Evolutionary conservation across 2,329 filamentous ascomycete genomes (phyloP), one percentile per base, ranked within the genome.

Genomic region (Paradendryphiella salina): DNA sequence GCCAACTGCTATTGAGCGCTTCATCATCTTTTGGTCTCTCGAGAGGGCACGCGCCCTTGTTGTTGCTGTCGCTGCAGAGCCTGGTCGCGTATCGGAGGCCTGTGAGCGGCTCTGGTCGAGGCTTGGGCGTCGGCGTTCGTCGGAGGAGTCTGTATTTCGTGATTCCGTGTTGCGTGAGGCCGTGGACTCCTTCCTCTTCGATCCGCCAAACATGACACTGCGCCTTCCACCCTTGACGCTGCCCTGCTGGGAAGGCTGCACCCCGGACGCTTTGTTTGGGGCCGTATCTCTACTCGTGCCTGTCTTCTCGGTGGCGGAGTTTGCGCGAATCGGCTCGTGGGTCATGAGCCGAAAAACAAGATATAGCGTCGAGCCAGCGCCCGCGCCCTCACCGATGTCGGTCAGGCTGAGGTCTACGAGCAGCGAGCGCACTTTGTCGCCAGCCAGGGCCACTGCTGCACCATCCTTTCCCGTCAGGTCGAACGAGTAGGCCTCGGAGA

Each of bases 401-500:
- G 85, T 82, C 0, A 89, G 83, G 32, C 86, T 90, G 14, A 99
- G 77, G 64, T 97, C 91, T 2, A 90, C 86, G 61, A 97, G 96
- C 2, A 99, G 79, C 0, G 91, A 95, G 66, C 88, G 90, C 68
- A 92, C 83, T 66, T 87, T 86, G 17, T 83, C 81, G 56, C 84
- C 83, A 44, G 85, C 82, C 8, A 82, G 76, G 40, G 89, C 75
- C 52, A 82, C 83, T 10, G 85, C 81, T 55, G 92, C 84, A 15
- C 84, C 82, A 48, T 90, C 89, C 23, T 87, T 86, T 0, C 89
- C 78, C 0, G 89, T 87, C 11, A 96, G 81, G 46, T 92, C 86
- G 44, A 96, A 82, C 13, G 84, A 83, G 73, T 90, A 96, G 41
- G 84, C 87, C 73, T 99, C 94, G 2, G 91, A 95, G 1, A 97